Evolutionary conservation across 2,329 filamentous ascomycete species (phyloP).

Genomic region (Geosmithia putterillii): DNA sequence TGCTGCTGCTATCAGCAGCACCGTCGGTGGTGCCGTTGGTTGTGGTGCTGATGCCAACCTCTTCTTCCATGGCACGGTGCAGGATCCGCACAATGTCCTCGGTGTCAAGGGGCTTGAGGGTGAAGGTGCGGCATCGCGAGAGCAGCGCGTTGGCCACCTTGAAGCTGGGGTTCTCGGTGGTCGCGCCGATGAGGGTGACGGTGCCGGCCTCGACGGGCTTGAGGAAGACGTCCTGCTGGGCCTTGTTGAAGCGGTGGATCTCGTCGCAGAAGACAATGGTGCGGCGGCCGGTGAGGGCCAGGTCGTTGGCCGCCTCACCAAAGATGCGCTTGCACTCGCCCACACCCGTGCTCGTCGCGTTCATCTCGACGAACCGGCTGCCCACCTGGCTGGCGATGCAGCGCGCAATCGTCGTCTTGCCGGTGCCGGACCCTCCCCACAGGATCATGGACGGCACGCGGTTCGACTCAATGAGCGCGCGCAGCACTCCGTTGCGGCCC

Average conservation of each 20-base stretch:
- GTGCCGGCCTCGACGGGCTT: slow-evolving; percentile 84
- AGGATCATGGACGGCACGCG: slow-evolving; percentile 90
- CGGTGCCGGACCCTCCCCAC: slow-evolving; percentile 73
- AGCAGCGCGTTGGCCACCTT: slow-evolving; percentile 80
- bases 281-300: slow-evolving; percentile 69
- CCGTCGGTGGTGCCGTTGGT: background rate
- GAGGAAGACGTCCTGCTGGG: slow-evolving; percentile 90
- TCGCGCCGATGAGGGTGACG: slow-evolving; percentile 86
- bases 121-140: slow-evolving; percentile 85
- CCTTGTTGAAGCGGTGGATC: slow-evolving; percentile 83
- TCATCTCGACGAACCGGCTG: slow-evolving; percentile 87
- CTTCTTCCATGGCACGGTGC: slow-evolving; percentile 55
- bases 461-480: slow-evolving; percentile 74
- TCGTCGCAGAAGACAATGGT: slow-evolving; percentile 98
- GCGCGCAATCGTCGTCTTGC: slow-evolving; percentile 85
- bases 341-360: slow-evolving; percentile 80
- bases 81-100: slow-evolving; percentile 65
- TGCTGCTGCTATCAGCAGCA: slow-evolving; percentile 21
- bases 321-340: slow-evolving; percentile 90
- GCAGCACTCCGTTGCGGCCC: slow-evolving; percentile 69
- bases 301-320: slow-evolving; percentile 67
- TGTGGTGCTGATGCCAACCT: slow-evolving; percentile 25
- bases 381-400: slow-evolving; percentile 77
- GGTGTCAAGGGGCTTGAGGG: slow-evolving; percentile 60
- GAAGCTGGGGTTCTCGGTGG: slow-evolving; percentile 94